Evolutionary conservation across 306 rosid genomes (phyloP).

Genomic region (Fragaria vesca): DNA sequence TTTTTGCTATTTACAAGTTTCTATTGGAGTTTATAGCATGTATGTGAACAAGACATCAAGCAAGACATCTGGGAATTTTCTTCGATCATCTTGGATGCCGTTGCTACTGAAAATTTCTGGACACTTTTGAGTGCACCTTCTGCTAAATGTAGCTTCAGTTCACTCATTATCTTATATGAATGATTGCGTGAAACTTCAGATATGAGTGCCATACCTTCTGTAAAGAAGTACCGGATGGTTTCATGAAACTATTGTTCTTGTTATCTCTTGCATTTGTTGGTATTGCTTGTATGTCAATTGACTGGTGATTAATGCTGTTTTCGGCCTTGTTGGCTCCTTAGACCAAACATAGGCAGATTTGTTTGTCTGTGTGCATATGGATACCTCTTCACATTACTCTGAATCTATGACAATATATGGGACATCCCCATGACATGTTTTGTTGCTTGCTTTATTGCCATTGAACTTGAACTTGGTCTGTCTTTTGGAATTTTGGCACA

Average conservation of each 20-base stretch:
- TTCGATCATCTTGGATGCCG: neutral
- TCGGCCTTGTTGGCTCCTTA: neutral
- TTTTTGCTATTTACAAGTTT: neutral
- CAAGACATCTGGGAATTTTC: neutral
- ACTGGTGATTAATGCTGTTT: neutral
- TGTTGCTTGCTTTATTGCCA: neutral
- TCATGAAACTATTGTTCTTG: neutral
- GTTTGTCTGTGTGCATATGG: neutral
- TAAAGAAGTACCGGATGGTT: neutral
- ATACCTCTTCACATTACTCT: neutral
- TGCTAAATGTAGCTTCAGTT: neutral
- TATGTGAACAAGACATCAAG: neutral
- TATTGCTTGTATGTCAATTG: neutral
- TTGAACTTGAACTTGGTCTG: slow-evolving; percentile 7
- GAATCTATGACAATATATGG: neutral
- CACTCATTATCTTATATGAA: neutral
- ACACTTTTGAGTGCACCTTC: neutral
- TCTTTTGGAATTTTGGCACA: neutral
- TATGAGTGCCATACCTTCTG: slow-evolving; percentile 1
- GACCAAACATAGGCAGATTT: slow-evolving; percentile 1
- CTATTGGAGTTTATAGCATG: neutral
- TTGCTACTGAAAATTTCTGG: slow-evolving; percentile 1
- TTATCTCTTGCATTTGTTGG: slow-evolving; percentile 7
- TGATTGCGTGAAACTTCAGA: neutral
- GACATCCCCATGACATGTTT: neutral